Evolutionary conservation across 495 filamentous ascomycete species (phyloP).

Genomic region (Hyaloscypha finlandica): DNA sequence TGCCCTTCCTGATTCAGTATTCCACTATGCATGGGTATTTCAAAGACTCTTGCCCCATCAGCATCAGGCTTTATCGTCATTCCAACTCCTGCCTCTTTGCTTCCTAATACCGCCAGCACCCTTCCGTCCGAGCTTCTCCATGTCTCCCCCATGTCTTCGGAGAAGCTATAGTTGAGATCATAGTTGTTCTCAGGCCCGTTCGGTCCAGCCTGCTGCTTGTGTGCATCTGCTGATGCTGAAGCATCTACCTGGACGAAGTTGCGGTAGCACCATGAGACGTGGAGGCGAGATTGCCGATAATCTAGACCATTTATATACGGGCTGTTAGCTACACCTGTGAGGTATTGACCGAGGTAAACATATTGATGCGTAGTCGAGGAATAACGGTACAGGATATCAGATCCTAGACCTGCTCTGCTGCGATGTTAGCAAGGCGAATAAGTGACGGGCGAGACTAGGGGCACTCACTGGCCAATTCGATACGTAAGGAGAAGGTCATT

Average conservation of each 20-base stretch:
- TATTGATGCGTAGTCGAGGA: conserved; percentile 28
- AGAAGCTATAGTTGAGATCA: conserved; percentile 26
- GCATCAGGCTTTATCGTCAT: conserved; percentile 13
- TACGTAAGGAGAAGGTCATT: conserved; percentile 37
- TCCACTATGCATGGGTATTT: conserved; percentile 27
- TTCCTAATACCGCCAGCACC: conserved; percentile 10
- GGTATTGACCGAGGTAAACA: conserved; percentile 35
- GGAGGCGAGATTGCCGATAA: conserved; percentile 30
- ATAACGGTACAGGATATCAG: conserved; percentile 27
- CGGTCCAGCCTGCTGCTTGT: conserved; percentile 30
- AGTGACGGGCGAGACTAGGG: not conserved
- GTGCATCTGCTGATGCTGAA: conserved; percentile 18
- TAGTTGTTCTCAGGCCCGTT: conserved; percentile 30
- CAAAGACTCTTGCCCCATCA: conserved; percentile 16
- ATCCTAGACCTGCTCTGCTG: conserved; percentile 25
- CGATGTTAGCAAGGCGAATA: not conserved
- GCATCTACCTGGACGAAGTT: conserved; percentile 19
- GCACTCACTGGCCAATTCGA: conserved; percentile 36
- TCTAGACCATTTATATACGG: conserved; percentile 41
- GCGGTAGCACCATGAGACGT: conserved; percentile 31
- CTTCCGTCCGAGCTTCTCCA: conserved; percentile 21
- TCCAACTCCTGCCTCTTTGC: not conserved
- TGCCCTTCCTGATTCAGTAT: conserved; percentile 30
- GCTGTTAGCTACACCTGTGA: conserved; percentile 37
- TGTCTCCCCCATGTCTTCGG: conserved; percentile 17